Evolutionary conservation across 2,329 filamentous ascomycete genomes (phyloP), one percentile per base, ranked within the genome.

Genomic region (Pseudogymnoascus verrucosus): DNA sequence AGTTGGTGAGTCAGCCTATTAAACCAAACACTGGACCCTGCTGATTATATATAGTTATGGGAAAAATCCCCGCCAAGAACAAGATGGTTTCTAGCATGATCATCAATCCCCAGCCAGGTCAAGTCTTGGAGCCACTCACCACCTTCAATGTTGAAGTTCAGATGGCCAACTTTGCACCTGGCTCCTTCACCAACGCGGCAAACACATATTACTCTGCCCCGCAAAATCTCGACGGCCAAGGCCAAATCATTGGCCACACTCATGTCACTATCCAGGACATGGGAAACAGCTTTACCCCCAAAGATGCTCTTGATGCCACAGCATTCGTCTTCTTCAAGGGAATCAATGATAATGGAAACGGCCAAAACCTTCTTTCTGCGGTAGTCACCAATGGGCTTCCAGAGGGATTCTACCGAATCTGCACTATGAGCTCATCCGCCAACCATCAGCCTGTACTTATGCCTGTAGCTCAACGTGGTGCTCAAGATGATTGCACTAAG

Each of bases 401-500:
- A 28, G 74, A 75, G 34, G 77, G 78, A 6, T 75, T 73, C 65
- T 80, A 79, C 67, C 72, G 78, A 62, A 71, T 78, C 21, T 80
- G 78, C 69, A 78, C 76, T 10, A 75, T 80, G 75, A 74, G 71
- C 51, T 71, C 72, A 19, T 68, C 78, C 31, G 70, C 73, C 47
- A 80, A 79, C 68, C 78, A 80, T 71, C 76, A 78, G 54, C 75
- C 76, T 60, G 76, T 76, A 14, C 65, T 77, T 7, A 78, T 78
- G 76, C 76, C 76, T 40, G 74, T 79, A 54, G 78, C 78, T 31
- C 77, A 78, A 69, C 73, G 78, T 65, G 78, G 78, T 65, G 73
- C 77, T 44, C 75, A 78, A 62, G 78, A 80, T 68, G 78, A 80
- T 67, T 80, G 78, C 66, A 74, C 72, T n/a, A 78, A 78, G 68